Evolutionary conservation across 805 yeast genomes (phyloP).

Genomic region (Wickerhamiella lipophila): DNA sequence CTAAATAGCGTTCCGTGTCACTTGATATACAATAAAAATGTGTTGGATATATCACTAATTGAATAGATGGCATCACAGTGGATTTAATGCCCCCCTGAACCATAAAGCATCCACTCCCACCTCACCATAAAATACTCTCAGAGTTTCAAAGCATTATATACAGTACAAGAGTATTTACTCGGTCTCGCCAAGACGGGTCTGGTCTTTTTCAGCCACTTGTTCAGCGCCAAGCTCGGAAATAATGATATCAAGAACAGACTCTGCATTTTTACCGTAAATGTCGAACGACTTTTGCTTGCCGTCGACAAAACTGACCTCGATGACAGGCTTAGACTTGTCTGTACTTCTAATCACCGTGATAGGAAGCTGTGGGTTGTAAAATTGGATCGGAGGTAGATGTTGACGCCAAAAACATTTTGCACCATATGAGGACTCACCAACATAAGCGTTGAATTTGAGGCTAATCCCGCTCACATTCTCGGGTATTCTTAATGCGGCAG

Average conservation of each 20-base stretch:
- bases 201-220: slow-evolving; percentile 35
- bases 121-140: no score
- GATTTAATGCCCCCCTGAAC: no score
- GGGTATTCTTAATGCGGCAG: slow-evolving; percentile 26
- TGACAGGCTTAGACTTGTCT: slow-evolving; percentile 36
- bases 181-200: slow-evolving; percentile 3
- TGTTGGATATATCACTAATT: no score
- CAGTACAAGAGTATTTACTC: neutral
- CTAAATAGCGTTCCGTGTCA: no score
- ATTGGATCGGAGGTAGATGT: slow-evolving; percentile 62
- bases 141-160: neutral
- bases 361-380: slow-evolving; percentile 63
- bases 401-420: slow-evolving; percentile 58
- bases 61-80: no score
- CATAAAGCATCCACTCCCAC: no score
- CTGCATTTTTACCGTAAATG: slow-evolving; percentile 38
- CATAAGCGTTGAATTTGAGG: slow-evolving; percentile 20
- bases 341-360: slow-evolving; percentile 48
- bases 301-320: slow-evolving; percentile 32
- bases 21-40: no score
- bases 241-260: slow-evolving; percentile 46
- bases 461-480: slow-evolving; percentile 18
- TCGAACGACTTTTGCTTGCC: slow-evolving; percentile 37
- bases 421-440: slow-evolving; percentile 16
- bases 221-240: slow-evolving; percentile 41